Conservation (phyloP, 495 filamentous ascomycete genomes). For the Penicillium simplicissimum region DNA sequence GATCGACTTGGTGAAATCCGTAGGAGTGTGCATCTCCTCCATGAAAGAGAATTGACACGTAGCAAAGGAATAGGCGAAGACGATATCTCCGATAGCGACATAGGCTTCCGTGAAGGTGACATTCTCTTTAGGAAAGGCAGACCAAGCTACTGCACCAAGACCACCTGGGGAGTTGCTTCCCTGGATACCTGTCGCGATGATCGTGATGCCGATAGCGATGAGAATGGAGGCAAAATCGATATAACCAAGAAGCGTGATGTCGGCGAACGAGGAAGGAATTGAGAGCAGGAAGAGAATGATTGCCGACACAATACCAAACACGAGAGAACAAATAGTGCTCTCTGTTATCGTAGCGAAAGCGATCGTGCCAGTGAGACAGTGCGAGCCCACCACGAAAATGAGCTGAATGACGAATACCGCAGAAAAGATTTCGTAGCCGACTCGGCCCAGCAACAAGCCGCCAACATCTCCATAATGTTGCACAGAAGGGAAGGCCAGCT, state of each 20-base stretch:
- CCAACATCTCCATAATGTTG: constrained; percentile 67
- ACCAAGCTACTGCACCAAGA: constrained; percentile 29
- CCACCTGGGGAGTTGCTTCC: constrained; percentile 26
- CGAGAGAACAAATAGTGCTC: constrained; percentile 59
- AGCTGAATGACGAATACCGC: constrained; percentile 60
- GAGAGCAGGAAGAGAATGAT: constrained; percentile 59
- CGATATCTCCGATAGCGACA: constrained; percentile 65
- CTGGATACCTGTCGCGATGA: constrained; percentile 61
- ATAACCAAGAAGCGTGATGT: constrained; percentile 60
- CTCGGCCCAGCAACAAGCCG: constrained; percentile 55
- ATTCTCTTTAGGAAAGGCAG: constrained; percentile 31
- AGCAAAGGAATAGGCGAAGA: constrained; percentile 63
- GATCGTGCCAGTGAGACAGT: constrained; percentile 68
- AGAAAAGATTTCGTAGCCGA: constrained; percentile 60
- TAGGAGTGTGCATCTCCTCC: constrained; percentile 32
- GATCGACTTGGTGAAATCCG: constrained; percentile 61
- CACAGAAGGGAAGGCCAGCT: constrained; percentile 62
- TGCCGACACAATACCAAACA: constrained; percentile 60
- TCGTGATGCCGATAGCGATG: constrained; percentile 63
- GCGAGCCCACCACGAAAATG: constrained; percentile 66
- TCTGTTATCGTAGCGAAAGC: constrained; percentile 61
- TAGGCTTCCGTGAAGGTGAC: constrained; percentile 40
- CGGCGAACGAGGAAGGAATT: constrained; percentile 53
- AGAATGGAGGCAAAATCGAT: constrained; percentile 63
- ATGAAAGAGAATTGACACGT: constrained; percentile 69